Evolutionary conservation across 2,329 filamentous ascomycete species (phyloP), one percentile per base, ranked within the genome.

Genomic region (Fusarium sarcochroum): DNA sequence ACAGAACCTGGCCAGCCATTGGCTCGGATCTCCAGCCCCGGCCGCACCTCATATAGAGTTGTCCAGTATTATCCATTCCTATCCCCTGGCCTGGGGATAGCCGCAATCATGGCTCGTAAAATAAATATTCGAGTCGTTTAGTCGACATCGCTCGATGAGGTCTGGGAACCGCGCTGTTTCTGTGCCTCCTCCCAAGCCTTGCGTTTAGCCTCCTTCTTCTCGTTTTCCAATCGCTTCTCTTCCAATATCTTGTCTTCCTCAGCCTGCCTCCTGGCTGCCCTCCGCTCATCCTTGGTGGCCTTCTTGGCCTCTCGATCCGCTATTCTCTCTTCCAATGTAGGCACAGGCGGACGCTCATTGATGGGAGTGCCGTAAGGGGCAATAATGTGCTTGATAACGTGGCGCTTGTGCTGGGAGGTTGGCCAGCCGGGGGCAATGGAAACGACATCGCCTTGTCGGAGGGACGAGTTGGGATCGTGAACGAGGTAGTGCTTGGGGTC

Each of bases 371-470:
- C 91, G 50, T 82, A 83, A 3, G 91, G 92, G 5, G 92, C 90
- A 64, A 95, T 86, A 71, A 96, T 94, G 64, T 86, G 83, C 68
- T 90, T 89, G 27, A 96, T 89, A 35, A 94, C 89, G 73, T 95
- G 91, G 25, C 88, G 87, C 72, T 94, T 93, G 66, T 84, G 81
- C 66, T 88, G 88, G 40, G 87, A 89, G 8, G 87, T 87, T 52
- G 88, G 87, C 85, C 86, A 90, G 58, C 89, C 90, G 7, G 89
- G 85, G 9, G 84, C 83, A 72, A 95, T 92, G 66, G 89, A 85
- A 27, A 96, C 88, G 5, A 95, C 87, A 77, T 96, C 93, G 75
- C 93, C 93, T 50, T 87, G 86, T 59, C 89, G 86, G 37, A 94
- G 85, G 25, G 91, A 93, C 71, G 89, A 87, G 78, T 88, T 88